Evolutionary conservation across 1,284 basidiomycete genomes (phyloP).

Genomic region (Sutorius eximius): DNA sequence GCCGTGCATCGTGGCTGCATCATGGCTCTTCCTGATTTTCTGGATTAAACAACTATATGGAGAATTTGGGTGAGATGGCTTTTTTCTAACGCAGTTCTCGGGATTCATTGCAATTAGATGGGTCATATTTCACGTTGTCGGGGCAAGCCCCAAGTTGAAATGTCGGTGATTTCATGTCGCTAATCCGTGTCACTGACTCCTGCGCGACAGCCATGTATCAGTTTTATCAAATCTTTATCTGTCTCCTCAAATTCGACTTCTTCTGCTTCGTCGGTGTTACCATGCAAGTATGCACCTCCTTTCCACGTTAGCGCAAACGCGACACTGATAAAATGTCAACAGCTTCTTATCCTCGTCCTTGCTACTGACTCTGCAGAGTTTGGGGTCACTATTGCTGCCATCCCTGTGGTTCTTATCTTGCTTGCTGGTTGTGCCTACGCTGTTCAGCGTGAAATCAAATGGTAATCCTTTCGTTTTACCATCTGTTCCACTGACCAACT

Average conservation of each 20-base stretch:
- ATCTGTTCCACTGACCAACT: slow-evolving; percentile 1
- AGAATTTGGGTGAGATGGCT: slow-evolving; percentile 57
- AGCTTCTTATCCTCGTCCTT: slow-evolving; percentile 78
- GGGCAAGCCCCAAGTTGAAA: slow-evolving; percentile 78
- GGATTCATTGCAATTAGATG: slow-evolving; percentile 46
- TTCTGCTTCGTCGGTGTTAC: slow-evolving; percentile 84
- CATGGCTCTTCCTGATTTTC: slow-evolving; percentile 54
- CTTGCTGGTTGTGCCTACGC: slow-evolving; percentile 68
- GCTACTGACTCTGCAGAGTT: slow-evolving; percentile 66
- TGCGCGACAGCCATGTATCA: slow-evolving; percentile 70
- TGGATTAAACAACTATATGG: slow-evolving; percentile 55
- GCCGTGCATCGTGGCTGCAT: slow-evolving; percentile 51
- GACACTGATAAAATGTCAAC: not conserved
- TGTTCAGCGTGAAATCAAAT: slow-evolving; percentile 76
- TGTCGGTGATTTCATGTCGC: slow-evolving; percentile 44
- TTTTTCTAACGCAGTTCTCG: not conserved
- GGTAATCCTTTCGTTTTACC: slow-evolving; percentile 42
- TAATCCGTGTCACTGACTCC: slow-evolving; percentile 2
- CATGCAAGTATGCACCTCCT: slow-evolving; percentile 60
- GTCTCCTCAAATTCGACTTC: slow-evolving; percentile 85
- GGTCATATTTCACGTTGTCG: slow-evolving; percentile 85
- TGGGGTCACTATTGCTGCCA: slow-evolving; percentile 75
- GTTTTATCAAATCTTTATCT: slow-evolving; percentile 82
- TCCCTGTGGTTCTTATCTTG: slow-evolving; percentile 73
- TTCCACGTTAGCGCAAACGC: not conserved